phyloP scores from a whole-genome alignment of 2,329 filamentous ascomycete genomes.

The Thyridium curvatum region DNA sequence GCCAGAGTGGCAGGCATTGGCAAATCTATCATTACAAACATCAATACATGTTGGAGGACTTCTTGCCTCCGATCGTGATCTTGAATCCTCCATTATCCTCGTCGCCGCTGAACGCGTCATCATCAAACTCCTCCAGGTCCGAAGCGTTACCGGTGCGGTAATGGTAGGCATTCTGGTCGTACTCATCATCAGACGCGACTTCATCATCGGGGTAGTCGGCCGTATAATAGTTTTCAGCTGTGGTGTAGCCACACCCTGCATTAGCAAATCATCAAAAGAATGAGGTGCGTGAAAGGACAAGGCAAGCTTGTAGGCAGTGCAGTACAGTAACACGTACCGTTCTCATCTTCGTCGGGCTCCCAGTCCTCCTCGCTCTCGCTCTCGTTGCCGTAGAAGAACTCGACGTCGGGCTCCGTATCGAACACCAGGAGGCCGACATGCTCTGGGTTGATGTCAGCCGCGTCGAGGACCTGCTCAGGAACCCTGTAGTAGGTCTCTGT shows the following conservation, averaged over 20 bases:
- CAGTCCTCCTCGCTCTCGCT: slow-evolving; percentile 57
- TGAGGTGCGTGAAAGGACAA: too few species aligned
- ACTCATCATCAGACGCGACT: slow-evolving; percentile 65
- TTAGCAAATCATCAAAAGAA: too few species aligned
- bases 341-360: slow-evolving; percentile 60
- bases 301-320: neutral
- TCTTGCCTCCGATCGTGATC: slow-evolving; percentile 13
- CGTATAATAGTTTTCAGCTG: slow-evolving; percentile 71
- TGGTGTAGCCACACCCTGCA: too few species aligned
- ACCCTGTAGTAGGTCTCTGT: slow-evolving; percentile 60
- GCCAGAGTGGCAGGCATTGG: too few species aligned
- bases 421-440: slow-evolving; percentile 52
- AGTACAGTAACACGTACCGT: slow-evolving; percentile 44
- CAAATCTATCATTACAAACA: too few species aligned
- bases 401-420: slow-evolving; percentile 50
- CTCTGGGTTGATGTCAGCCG: slow-evolving; percentile 34
- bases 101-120: slow-evolving; percentile 26
- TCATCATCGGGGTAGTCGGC: slow-evolving; percentile 80
- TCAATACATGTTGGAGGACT: slow-evolving; percentile 9
- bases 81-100: slow-evolving; percentile 15
- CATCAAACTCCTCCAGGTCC: slow-evolving; percentile 48
- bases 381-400: slow-evolving; percentile 54
- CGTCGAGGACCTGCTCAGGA: slow-evolving; percentile 33
- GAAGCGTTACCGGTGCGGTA: slow-evolving; percentile 48
- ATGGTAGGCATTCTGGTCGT: slow-evolving; percentile 46